These are phyloP conservation scores for Penicillium sp. DNA, from an alignment of 2,329 filamentous ascomycete species.

Conservation along the genomic window DNA sequence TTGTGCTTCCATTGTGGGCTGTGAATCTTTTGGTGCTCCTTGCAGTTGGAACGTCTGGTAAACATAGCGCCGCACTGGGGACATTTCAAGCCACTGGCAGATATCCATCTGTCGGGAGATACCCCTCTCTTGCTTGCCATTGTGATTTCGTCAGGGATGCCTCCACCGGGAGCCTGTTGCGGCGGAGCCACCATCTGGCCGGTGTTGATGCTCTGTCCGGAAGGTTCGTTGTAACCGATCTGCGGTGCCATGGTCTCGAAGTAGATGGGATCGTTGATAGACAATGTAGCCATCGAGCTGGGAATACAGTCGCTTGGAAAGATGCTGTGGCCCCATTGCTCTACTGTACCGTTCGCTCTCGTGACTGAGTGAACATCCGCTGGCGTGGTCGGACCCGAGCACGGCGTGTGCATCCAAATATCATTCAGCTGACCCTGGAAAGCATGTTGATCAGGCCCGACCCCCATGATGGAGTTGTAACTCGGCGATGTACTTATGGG, in stretches of 20 bases:
- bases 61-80: constrained; percentile 73
- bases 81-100: constrained; percentile 66
- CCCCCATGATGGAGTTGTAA: constrained; percentile 24
- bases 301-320: constrained; percentile 3
- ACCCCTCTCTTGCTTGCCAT: not conserved
- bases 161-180: constrained; percentile 6
- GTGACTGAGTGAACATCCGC: constrained; percentile 10
- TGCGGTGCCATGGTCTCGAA: not conserved
- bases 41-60: constrained; percentile 80
- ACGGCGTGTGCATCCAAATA: constrained; percentile 28
- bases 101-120: constrained; percentile 21
- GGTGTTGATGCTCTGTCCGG: not conserved
- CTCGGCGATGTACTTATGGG: constrained; percentile 25
- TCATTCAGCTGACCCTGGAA: constrained; percentile 17
- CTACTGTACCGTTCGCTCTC: constrained; percentile 12
- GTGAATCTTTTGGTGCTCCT: constrained; percentile 80
- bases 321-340: constrained; percentile 19
- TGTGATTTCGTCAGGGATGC: not conserved
- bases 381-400: constrained; percentile 21
- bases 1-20: constrained; percentile 68
- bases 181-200: not conserved
- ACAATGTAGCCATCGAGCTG: not conserved
- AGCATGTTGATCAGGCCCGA: constrained; percentile 9
- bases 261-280: not conserved
- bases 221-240: not conserved